Evolutionary conservation across 805 yeast species (phyloP), one percentile per base, ranked within the genome.

Genomic region (Ogataea neopini): DNA sequence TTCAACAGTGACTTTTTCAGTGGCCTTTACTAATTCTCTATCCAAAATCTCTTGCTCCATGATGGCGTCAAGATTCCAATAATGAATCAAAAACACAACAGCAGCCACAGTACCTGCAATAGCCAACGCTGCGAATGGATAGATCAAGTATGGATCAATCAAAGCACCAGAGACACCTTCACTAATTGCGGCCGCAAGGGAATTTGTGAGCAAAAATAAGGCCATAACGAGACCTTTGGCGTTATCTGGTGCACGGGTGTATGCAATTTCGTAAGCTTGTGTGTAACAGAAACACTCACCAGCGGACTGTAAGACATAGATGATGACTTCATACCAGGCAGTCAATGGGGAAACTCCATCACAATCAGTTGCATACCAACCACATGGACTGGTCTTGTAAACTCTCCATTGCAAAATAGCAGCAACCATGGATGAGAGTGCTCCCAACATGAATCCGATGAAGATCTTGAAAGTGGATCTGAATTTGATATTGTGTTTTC

Each of bases 181-280:
- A 3, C 73, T 67, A 42, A 77, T 62, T 10, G 81, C 81, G 17
- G 80, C 72, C 4, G 80, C 67, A 49, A 77, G 49, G 8, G 80
- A 75, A 39, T 69, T 67, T 44, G 69, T 73, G 54, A 74, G 51
- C 28, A 63, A 49, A 61, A 62, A 63, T 32, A 62, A 49, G 14
- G 81, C 75, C 77, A 74, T 70, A 14, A 78, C 81, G 50, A 77
- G 68, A 48, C 80, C 77, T 60, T 74, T 74, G 69, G 77, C 71
- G 50, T 72, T 70, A n/a, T 70, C 74, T 40, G 83, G 81, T 11
- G 81, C 71, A 57, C 79, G 68, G 3, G 79, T 72, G 58, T 76
- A 77, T 2, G 82, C 81, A 51, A 76, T 63, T 59, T 77, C 81
- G 54, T 75, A 77, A 28, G 74, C 80, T 35, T 79, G 74, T 17